Evolutionary conservation across 306 rosid genomes (phyloP), one percentile per base, ranked within the genome.

Genomic region (Lathyrus sativus): DNA sequence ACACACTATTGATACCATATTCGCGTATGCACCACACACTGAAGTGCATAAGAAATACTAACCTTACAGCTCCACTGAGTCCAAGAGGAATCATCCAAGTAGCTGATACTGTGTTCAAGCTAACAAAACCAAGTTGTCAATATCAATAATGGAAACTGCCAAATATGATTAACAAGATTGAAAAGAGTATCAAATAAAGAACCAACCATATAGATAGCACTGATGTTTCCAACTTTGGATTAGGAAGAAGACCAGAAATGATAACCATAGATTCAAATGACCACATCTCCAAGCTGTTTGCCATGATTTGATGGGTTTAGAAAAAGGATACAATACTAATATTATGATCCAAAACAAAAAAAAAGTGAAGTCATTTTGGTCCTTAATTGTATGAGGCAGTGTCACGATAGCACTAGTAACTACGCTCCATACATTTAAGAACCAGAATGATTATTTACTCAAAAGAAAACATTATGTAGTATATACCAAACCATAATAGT

Each of bases 11-110:
- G 41, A 12, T n/a, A 24, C 12, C 5, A 15, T 0, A n/a, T 2
- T 3, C 3, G 8, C 35, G 7, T 33, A 55, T 9, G 14, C 60
- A 1, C 7, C 38, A 10, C 35, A 53, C n/a, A 14, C 9, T 7
- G 28, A 41, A 42, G 9, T 6, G 9, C 29, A 3, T 26, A 26
- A 26, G 29, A 26, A 26, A 26, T 26, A 26, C 81, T 82, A 54
- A 91, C 96, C 97, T 88, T 45, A 76, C 79, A 56, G 96, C 91
- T 71, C 81, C 77, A 79, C 96, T 77, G 15, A 91, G 84, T 76
- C 96, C 93, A 70, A 77, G 84, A 7, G 93, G 81, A 67, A 91
- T 82, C 91, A 82, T 85, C 91, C 89, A 86, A 73, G 72, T 78
- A 8, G 53, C 18, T 71, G 82, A 26, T 13, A 64, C 42, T n/a